Evolutionary conservation across 2,329 filamentous ascomycete species (phyloP).

Genomic region (Anthostomella pinea): DNA sequence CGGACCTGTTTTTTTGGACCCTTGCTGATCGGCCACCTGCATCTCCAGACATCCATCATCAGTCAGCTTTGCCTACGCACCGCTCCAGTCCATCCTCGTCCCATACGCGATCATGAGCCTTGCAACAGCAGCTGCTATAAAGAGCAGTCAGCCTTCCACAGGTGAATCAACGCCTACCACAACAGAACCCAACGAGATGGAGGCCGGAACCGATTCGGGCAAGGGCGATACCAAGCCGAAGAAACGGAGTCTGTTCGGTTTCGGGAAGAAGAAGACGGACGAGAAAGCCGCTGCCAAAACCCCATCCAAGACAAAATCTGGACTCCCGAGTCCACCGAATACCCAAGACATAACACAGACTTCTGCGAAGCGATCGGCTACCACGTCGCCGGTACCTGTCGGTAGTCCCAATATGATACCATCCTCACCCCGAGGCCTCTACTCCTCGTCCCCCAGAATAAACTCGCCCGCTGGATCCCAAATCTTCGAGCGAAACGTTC

Average conservation of each 20-base stretch:
- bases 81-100: constrained; percentile 2
- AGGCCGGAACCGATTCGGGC: constrained; percentile 27
- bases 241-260: constrained; percentile 58
- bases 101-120: constrained; percentile 28
- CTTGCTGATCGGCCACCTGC: constrained; percentile 25
- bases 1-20: constrained; percentile 19
- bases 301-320: constrained; percentile 29
- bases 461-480: constrained; percentile 74
- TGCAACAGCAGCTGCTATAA: constrained; percentile 30
- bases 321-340: constrained; percentile 32
- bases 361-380: constrained; percentile 38
- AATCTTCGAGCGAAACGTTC: constrained; percentile 94
- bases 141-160: constrained; percentile 22
- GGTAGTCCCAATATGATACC: constrained; percentile 48
- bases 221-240: constrained; percentile 42
- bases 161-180: constrained; percentile 35
- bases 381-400: constrained; percentile 41
- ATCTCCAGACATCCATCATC: constrained; percentile 21
- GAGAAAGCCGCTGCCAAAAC: constrained; percentile 37
- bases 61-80: constrained; percentile 8
- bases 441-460: constrained; percentile 68
- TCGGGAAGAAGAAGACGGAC: constrained; percentile 60
- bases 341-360: constrained; percentile 31
- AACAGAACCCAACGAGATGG: constrained; percentile 23
- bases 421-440: constrained; percentile 64